A percentile compares a stretch with the other conserved stretches of the same genome.
Evolutionary conservation across 495 filamentous ascomycete genomes (phyloP).

Genomic region (Hyaloscypha bicolor): DNA sequence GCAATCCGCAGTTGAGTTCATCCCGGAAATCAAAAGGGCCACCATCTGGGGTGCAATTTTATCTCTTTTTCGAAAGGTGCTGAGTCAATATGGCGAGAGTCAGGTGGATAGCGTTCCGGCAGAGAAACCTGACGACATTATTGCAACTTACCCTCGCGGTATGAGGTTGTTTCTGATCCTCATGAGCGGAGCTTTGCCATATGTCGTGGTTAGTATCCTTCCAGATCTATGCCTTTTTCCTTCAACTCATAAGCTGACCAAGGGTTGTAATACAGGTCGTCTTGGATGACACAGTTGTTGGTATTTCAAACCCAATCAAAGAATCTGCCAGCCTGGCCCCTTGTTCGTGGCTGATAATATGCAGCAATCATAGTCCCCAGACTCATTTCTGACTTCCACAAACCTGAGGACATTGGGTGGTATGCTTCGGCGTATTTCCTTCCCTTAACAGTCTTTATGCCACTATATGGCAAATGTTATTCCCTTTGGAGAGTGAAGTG

Average conservation of each 20-base stretch:
- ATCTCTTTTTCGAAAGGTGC: not conserved
- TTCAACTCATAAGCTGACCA: not conserved
- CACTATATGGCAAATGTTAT: conserved; percentile 3
- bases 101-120: not conserved
- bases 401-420: not conserved
- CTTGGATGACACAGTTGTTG: not conserved
- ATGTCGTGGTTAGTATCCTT: not conserved
- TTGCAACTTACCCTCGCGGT: not conserved
- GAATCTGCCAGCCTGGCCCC: not conserved
- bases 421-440: conserved; percentile 5
- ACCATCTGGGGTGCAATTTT: not conserved
- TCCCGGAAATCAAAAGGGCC: not conserved
- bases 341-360: not conserved
- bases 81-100: not conserved
- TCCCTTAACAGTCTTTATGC: not conserved
- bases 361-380: not conserved
- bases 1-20: not conserved
- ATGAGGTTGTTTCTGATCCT: conserved; percentile 1
- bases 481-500: not conserved
- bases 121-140: not conserved
- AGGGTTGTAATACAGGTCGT: not conserved
- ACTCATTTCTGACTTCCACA: conserved; percentile 1
- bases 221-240: not conserved
- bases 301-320: not conserved
- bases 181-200: not conserved